Evolutionary conservation across 202 grass and related monocot species (phyloP), one percentile per base, ranked within the genome.

Genomic region (Setaria italica): DNA sequence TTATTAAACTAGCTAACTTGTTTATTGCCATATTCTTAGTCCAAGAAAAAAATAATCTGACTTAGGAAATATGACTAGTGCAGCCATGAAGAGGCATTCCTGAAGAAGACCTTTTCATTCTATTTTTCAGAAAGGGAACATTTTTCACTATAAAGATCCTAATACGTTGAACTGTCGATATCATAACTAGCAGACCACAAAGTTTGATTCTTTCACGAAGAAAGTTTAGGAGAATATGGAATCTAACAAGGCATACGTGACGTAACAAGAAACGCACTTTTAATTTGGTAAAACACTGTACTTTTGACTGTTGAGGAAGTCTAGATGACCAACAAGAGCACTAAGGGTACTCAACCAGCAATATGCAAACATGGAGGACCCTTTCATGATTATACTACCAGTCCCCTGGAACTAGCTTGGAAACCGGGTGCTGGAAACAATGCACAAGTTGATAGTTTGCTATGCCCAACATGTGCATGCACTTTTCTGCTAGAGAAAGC

Each of bases 391-490:
- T 32, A 51, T 29, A 54, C 20, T 15, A 48, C 57, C 5, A 37
- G 35, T 37, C 35, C 35, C 35, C 3, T 3, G 35, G 3, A 37
- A 37, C 35, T 20, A 67, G 71, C 51, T 80, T 25, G 58, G 21
- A 78, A 83, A 78, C 80, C 56, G 34, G 86, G 66, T 79, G 80
- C 86, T 10, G 30, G 68, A 76, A 69, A 82, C 85, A 50, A 42
- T 51, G 53, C 55, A 72, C 19, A 70, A 64, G 34, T 37, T 13
- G 29, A 37, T 76, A 57, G 35, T 41, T 42, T 77, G 11, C 10
- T 14, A 41, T 29, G 41, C 0, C 54, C 13, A 30, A 21, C 39
- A 41, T 58, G 15, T 59, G 58, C 39, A 41, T 46, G 43, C 75
- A 13, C 87, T 84, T 88, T 88, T 57, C 87, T 79, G 25, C 29